These are phyloP conservation scores for Arthrobotrys musiformis DNA, from an alignment of 2,329 filamentous ascomycete genomes.

Conservation along the genomic window DNA sequence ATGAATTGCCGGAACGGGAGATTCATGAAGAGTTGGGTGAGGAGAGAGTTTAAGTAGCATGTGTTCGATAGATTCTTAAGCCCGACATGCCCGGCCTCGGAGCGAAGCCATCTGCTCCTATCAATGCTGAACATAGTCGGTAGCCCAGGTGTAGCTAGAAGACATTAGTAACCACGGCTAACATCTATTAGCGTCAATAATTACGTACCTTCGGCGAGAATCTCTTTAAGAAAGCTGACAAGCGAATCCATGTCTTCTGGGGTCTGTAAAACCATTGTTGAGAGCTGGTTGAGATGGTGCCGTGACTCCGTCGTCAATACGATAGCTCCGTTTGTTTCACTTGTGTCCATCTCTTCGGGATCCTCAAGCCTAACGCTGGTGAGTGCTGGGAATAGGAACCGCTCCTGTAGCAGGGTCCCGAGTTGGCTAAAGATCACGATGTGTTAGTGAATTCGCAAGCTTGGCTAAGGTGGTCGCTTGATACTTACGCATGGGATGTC, in stretches of 20 bases:
- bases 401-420: slow-evolving; percentile 34
- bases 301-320: slow-evolving; percentile 63
- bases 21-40: slow-evolving; percentile 98
- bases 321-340: slow-evolving; percentile 72
- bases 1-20: slow-evolving; percentile 86
- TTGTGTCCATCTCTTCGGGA: slow-evolving; percentile 39
- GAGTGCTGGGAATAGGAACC: slow-evolving; percentile 40
- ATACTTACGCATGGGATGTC: slow-evolving; percentile 31
- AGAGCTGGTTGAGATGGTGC: slow-evolving; percentile 18
- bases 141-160: slow-evolving; percentile 55
- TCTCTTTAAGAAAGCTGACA: slow-evolving; percentile 51
- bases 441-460: not conserved
- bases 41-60: slow-evolving; percentile 93
- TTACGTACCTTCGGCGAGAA: slow-evolving; percentile 56
- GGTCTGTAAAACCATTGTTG: slow-evolving; percentile 33
- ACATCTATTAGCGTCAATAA: not conserved
- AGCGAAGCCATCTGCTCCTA: slow-evolving; percentile 65
- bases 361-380: slow-evolving; percentile 1
- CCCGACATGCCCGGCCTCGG: slow-evolving; percentile 84
- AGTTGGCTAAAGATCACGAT: slow-evolving; percentile 11
- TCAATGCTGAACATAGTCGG: slow-evolving; percentile 58
- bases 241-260: slow-evolving; percentile 12
- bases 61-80: slow-evolving; percentile 94
- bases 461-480: not conserved
- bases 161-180: slow-evolving; percentile 59